A percentile compares a stretch with the other conserved stretches of the same genome.
phyloP scores from a whole-genome alignment of 2,329 filamentous ascomycete species.

The Arthrobotrys iridis region DNA sequence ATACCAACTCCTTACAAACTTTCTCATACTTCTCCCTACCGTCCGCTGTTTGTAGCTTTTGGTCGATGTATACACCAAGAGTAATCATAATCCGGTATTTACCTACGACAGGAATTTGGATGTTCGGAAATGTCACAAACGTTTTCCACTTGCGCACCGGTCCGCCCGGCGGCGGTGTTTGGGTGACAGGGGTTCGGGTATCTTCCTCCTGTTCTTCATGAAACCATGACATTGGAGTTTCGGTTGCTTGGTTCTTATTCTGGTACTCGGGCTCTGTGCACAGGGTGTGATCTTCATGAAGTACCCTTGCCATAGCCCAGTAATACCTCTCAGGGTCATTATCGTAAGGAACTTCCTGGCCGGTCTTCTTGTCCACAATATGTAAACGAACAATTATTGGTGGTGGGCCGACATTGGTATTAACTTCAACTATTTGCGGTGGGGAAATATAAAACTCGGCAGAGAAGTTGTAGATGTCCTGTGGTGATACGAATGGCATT shows the following conservation, averaged over 20 bases:
- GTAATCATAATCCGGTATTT: slow-evolving; percentile 40
- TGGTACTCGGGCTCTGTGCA: slow-evolving; percentile 31
- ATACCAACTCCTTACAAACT: slow-evolving; percentile 31
- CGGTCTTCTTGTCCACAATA: slow-evolving; percentile 46
- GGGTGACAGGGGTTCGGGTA: slow-evolving; percentile 45
- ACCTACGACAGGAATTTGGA: slow-evolving; percentile 37
- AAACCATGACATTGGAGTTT: slow-evolving; percentile 51
- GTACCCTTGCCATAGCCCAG: slow-evolving; percentile 38
- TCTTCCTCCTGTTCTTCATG: slow-evolving; percentile 52
- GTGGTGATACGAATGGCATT: slow-evolving; percentile 43
- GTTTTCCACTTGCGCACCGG: slow-evolving; percentile 50
- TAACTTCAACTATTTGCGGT: slow-evolving; percentile 41
- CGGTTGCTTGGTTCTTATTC: slow-evolving; percentile 40
- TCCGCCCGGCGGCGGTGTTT: slow-evolving; percentile 43
- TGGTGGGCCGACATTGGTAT: slow-evolving; percentile 42
- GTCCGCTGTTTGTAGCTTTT: slow-evolving; percentile 29
- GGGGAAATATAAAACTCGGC: slow-evolving; percentile 50
- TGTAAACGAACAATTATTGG: slow-evolving; percentile 49
- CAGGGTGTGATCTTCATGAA: slow-evolving; percentile 38
- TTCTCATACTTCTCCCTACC: slow-evolving; percentile 37
- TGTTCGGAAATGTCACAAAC: slow-evolving; percentile 47
- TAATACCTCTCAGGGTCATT: slow-evolving; percentile 43
- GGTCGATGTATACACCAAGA: slow-evolving; percentile 43
- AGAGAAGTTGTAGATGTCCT: slow-evolving; percentile 48
- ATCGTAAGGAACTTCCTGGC: slow-evolving; percentile 48